Percentiles rank a stretch among this genome's conserved stretches.
These are phyloP conservation scores for Cerrena zonata DNA, from an alignment of 1,284 basidiomycete genomes.

Conservation along the genomic window DNA sequence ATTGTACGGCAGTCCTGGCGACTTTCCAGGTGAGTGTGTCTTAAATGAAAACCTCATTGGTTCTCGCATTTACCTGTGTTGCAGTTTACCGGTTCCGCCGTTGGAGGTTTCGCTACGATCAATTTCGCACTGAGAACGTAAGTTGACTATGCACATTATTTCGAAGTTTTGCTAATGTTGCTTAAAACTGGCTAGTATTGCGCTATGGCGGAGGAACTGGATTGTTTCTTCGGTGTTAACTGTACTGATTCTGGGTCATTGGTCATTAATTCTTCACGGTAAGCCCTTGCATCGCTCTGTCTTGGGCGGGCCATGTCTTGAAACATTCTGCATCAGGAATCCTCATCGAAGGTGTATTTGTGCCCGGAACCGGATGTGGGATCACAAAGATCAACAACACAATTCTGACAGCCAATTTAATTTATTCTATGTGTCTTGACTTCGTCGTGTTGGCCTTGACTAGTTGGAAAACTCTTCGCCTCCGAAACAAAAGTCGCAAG, in stretches of 20 bases:
- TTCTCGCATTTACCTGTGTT: background rate
- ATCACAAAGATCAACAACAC: conserved; percentile 53
- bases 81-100: conserved; percentile 55
- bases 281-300: conserved; percentile 7
- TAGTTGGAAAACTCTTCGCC: background rate
- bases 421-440: background rate
- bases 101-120: conserved; percentile 69
- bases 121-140: conserved; percentile 71
- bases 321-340: background rate
- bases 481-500: background rate
- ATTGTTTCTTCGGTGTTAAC: background rate
- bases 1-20: background rate
- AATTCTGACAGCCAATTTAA: conserved; percentile 30
- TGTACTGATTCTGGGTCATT: background rate
- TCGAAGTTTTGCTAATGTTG: background rate
- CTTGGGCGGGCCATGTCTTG: conserved; percentile 15
- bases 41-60: background rate
- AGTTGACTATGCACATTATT: conserved; percentile 20
- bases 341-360: background rate
- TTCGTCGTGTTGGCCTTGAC: conserved; percentile 1
- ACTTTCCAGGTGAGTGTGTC: background rate
- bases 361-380: conserved; percentile 30
- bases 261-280: background rate
- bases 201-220: background rate
- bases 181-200: background rate